Evolutionary conservation across 2,329 filamentous ascomycete genomes (phyloP).

Genomic region (Zalaria sp.): DNA sequence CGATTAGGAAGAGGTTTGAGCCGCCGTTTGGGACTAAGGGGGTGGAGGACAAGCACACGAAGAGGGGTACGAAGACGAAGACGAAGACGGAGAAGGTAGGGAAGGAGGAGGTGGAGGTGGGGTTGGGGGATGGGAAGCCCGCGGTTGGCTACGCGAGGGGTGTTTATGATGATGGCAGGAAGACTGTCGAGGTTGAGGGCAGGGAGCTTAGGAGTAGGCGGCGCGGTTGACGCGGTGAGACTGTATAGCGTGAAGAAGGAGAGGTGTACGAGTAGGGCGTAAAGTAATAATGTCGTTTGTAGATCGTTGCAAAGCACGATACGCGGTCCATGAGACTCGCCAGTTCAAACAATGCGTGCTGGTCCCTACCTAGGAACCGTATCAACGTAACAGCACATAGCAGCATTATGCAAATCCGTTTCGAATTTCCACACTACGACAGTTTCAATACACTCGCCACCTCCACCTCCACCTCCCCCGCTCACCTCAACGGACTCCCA

Average conservation of each 20-base stretch:
- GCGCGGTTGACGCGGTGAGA: neutral
- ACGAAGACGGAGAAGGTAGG: constrained; percentile 6
- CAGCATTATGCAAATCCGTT: too few species aligned
- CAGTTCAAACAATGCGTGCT: too few species aligned
- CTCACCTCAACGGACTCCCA: constrained; percentile 19
- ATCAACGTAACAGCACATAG: too few species aligned
- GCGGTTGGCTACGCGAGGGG: constrained; percentile 9
- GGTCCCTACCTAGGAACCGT: too few species aligned
- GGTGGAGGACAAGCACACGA: constrained; percentile 11
- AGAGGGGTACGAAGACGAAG: constrained; percentile 9
- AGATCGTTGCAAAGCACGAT: too few species aligned
- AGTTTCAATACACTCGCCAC: too few species aligned
- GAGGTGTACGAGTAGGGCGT: too few species aligned
- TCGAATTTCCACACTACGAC: too few species aligned
- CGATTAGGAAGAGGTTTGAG: constrained; percentile 62
- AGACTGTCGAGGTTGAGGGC: constrained; percentile 11
- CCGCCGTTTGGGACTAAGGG: constrained; percentile 35
- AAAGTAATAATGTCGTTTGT: too few species aligned
- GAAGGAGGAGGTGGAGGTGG: constrained; percentile 8
- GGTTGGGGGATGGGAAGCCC: constrained; percentile 8
- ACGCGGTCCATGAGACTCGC: too few species aligned
- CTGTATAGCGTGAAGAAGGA: too few species aligned
- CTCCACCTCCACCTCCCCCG: too few species aligned
- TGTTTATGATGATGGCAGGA: constrained; percentile 13
- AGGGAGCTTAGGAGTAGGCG: constrained; percentile 4